Evolutionary conservation across 2,329 filamentous ascomycete genomes (phyloP).

Genomic region (Herpotrichia juniperi): DNA sequence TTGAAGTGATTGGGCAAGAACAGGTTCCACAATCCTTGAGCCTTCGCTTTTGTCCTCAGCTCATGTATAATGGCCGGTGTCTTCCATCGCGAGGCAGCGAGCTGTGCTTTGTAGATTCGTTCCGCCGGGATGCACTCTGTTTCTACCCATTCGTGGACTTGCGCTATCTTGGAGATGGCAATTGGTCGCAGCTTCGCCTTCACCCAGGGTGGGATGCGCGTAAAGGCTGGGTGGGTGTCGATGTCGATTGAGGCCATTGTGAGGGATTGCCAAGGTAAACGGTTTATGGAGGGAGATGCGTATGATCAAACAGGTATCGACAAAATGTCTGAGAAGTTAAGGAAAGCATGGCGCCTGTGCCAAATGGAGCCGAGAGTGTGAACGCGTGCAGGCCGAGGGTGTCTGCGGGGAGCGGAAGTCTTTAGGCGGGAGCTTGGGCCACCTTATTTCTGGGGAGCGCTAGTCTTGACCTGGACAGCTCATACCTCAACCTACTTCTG

Average conservation of each 20-base stretch:
- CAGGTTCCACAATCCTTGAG: slow-evolving; percentile 47
- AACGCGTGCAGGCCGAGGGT: slow-evolving; percentile 26
- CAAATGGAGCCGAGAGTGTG: slow-evolving; percentile 11
- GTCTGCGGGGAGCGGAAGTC: slow-evolving; percentile 27
- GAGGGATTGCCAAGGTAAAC: not conserved
- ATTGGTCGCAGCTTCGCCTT: slow-evolving; percentile 57
- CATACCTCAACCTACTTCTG: not conserved
- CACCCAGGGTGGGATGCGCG: slow-evolving; percentile 51
- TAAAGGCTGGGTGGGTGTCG: slow-evolving; percentile 44
- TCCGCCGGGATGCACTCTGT: slow-evolving; percentile 53
- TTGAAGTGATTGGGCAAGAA: slow-evolving; percentile 50
- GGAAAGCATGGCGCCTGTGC: slow-evolving; percentile 22
- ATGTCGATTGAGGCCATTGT: slow-evolving; percentile 25
- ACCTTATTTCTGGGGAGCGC: not conserved
- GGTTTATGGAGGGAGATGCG: slow-evolving; percentile 14
- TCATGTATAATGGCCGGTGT: slow-evolving; percentile 51
- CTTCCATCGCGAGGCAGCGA: slow-evolving; percentile 42
- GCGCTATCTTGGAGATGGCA: slow-evolving; percentile 51
- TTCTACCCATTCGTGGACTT: slow-evolving; percentile 53
- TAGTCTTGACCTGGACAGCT: not conserved
- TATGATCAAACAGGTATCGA: slow-evolving; percentile 6
- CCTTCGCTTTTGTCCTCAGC: slow-evolving; percentile 50
- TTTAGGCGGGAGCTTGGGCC: slow-evolving; percentile 30
- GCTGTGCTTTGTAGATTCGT: slow-evolving; percentile 50
- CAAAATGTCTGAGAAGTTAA: slow-evolving; percentile 12